Conservation (phyloP, 768 basidiomycete species). For the Phylloporus sp. region DNA sequence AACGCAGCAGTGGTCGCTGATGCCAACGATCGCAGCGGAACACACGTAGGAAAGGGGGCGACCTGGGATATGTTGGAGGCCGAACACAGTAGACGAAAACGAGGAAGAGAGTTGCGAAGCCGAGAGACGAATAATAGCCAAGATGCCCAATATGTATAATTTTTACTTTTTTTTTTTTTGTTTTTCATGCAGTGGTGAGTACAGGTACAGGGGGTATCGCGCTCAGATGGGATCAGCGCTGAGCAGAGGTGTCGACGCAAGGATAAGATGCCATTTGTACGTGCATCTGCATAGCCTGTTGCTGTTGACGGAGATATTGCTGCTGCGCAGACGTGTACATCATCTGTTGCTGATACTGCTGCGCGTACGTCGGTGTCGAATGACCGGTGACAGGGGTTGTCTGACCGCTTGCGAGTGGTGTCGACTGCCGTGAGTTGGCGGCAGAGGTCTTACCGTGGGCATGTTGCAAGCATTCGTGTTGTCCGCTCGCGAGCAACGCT, state of each 20-base stretch:
- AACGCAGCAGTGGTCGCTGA: slow-evolving; percentile 12
- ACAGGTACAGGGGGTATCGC: slow-evolving; percentile 14
- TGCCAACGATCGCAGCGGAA: slow-evolving; percentile 1
- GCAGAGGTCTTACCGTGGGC: slow-evolving; percentile 29
- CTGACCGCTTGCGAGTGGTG: slow-evolving; percentile 30
- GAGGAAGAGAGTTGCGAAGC: slow-evolving; percentile 10
- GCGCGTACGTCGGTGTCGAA: slow-evolving; percentile 30
- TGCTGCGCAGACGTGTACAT: slow-evolving; percentile 34
- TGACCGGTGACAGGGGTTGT: slow-evolving; percentile 29
- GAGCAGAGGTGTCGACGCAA: slow-evolving; percentile 11
- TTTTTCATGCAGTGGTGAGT: not conserved
- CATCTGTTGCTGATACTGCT: slow-evolving; percentile 37
- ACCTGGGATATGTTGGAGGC: slow-evolving; percentile 35
- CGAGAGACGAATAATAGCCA: slow-evolving; percentile 23
- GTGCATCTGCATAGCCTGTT: slow-evolving; percentile 32
- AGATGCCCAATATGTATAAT: slow-evolving; percentile 34
- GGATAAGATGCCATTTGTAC: slow-evolving; percentile 23
- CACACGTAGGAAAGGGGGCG: slow-evolving; percentile 10
- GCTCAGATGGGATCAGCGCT: slow-evolving; percentile 12
- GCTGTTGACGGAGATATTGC: slow-evolving; percentile 36
- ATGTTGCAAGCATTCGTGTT: slow-evolving; percentile 52
- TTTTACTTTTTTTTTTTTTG: slow-evolving; percentile 29
- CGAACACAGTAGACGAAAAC: slow-evolving; percentile 14
- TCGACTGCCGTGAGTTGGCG: slow-evolving; percentile 32
- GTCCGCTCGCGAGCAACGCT: slow-evolving; percentile 72